Base-by-base conservation (phyloP, 257 asterid genomes). In the Nicotiana obtusifolia region DNA sequence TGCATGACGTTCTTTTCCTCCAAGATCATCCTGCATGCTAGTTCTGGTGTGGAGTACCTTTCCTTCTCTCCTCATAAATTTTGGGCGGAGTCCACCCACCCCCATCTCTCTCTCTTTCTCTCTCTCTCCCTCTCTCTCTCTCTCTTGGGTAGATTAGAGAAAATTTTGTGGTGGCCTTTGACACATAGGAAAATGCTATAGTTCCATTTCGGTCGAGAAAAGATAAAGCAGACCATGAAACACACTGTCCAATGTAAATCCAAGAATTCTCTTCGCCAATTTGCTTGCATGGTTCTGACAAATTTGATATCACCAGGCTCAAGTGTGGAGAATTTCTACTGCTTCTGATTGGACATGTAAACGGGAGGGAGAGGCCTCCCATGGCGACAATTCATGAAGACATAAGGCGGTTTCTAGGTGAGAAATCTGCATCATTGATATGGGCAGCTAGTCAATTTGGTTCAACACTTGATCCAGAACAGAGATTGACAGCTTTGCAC, bases 391-490 rank as follows among this genome's bases (percentile, higher is more conserved):
- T 94, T 84, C 96, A 94, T 37, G 97, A 94, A 22, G 98, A 94
- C 19, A 82, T 94, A 77, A 89, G 93, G 89, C 93, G 86, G 82
- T 93, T 87, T 83, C 91, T 94, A 1, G 98, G 97, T 14, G 98
- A 94, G 77, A 92, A 94, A 88, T 86, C 97, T 4, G 99, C 97
- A 77, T 94, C 98, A 30, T 89, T 96, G 84, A 91, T 96, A 86
- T 96, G 99, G 98, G 98, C 98, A 47, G 97, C 98, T 31, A 92
- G 97, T 86, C 97, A 94, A 80, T 90, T 92, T 11, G 98, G 92
- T 84, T 92, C 97, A 26, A 94, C 97, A 66, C 93, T 92, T 56
- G 93, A 92, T 88, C 93, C 97, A 3, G 95, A 92, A 73, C 89
- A 93, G 84, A 89, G 98, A 84, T 67, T 91, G 83, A 91, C 97